Evolutionary conservation across 805 yeast genomes (phyloP).

Genomic region (Saturnispora quitensis): DNA sequence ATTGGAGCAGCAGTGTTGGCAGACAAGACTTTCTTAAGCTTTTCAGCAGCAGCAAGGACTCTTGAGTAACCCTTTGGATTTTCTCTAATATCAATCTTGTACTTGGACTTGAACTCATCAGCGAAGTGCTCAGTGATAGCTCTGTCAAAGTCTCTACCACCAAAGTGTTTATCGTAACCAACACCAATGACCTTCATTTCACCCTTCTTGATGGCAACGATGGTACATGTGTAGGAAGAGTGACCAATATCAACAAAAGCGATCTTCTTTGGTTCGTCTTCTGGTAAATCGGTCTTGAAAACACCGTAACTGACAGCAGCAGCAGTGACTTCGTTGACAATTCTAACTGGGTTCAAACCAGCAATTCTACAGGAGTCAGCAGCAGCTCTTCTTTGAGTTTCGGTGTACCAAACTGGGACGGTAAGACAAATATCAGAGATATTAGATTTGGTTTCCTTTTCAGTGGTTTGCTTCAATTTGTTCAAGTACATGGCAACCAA

Average conservation of each 20-base stretch:
- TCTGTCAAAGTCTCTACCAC: conserved; percentile 94
- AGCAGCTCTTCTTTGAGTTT: conserved; percentile 92
- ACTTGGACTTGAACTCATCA: conserved; percentile 80
- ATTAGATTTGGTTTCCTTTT: conserved; percentile 71
- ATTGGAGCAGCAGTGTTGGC: conserved; percentile 94
- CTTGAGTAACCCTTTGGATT: conserved; percentile 95
- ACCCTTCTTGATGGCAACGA: conserved; percentile 91
- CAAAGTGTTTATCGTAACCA: conserved; percentile 91
- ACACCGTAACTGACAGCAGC: conserved; percentile 99
- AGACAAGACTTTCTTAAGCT: conserved; percentile 88
- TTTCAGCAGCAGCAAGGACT: conserved; percentile 85
- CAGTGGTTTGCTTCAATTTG: conserved; percentile 76
- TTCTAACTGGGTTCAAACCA: conserved; percentile 95
- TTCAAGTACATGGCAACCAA: conserved; percentile 90
- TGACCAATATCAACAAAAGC: conserved; percentile 97
- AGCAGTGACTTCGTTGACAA: conserved; percentile 95
- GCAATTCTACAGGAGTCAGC: conserved; percentile 94
- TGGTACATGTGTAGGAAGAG: conserved; percentile 83
- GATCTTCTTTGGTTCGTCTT: conserved; percentile 80
- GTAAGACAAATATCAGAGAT: conserved; percentile 86
- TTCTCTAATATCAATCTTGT: conserved; percentile 83
- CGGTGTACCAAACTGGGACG: conserved; percentile 97
- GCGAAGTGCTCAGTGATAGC: conserved; percentile 95
- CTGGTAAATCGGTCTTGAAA: conserved; percentile 94
- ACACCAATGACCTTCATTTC: conserved; percentile 89